Conservation (phyloP, 148 eudicot species). For the Rhododendron vialii region DNA sequence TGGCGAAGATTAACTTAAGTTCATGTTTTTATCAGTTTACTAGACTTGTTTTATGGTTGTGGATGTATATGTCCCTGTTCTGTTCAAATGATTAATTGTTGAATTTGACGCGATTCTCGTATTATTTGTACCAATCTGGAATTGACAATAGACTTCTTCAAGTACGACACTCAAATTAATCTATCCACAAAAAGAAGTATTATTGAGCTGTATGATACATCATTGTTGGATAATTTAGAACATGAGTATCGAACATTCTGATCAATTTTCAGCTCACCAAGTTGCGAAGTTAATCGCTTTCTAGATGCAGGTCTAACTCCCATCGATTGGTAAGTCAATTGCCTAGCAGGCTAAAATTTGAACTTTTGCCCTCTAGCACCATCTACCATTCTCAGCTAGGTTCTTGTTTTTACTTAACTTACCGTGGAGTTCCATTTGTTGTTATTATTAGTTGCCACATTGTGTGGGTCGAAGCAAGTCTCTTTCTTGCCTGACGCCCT, state of each 20-base stretch:
- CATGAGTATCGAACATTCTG: no score
- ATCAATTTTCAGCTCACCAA: neutral
- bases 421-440: neutral
- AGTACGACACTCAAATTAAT: neutral
- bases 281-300: neutral
- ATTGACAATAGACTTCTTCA: no score
- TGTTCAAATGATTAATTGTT: neutral
- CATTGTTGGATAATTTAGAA: no score
- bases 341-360: neutral
- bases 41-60: neutral
- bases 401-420: neutral
- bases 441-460: no score
- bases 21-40: neutral
- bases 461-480: neutral
- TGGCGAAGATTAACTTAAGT: no score
- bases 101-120: neutral
- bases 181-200: no score
- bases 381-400: neutral
- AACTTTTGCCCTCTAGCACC: neutral
- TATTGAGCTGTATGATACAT: no score
- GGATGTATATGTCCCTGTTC: neutral
- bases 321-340: neutral
- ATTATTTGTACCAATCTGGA: neutral
- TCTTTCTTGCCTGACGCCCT: neutral
- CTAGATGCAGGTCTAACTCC: neutral